These are phyloP conservation scores for Tolypocladium ovalisporum DNA, from an alignment of 2,329 filamentous ascomycete genomes.

Conservation along the genomic window DNA sequence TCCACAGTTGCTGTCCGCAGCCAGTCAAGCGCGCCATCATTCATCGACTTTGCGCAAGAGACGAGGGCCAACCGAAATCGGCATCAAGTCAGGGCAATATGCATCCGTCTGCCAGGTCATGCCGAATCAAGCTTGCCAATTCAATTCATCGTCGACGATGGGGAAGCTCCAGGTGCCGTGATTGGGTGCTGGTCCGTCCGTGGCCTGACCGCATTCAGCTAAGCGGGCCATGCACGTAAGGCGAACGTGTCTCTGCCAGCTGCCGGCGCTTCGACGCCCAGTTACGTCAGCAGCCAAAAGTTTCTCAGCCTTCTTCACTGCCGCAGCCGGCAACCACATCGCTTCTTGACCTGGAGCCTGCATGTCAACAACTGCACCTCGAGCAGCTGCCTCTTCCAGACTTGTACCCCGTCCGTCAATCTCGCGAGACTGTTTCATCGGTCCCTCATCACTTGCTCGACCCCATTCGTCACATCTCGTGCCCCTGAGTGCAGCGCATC, in stretches of 20 bases:
- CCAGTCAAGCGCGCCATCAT: not conserved
- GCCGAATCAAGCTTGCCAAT: not conserved
- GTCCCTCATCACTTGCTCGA: conserved; percentile 3
- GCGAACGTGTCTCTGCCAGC: not conserved
- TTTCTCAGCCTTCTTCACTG: conserved; percentile 4
- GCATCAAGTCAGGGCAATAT: not conserved
- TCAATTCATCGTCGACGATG: not conserved
- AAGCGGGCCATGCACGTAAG: not conserved
- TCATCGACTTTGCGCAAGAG: not conserved
- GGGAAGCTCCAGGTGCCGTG: not conserved
- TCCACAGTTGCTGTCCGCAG: not conserved
- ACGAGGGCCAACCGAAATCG: not conserved
- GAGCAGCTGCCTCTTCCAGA: conserved; percentile 2
- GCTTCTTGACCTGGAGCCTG: not conserved
- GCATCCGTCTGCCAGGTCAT: not conserved
- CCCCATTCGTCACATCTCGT: not conserved
- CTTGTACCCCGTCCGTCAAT: conserved; percentile 1
- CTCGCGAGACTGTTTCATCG: not conserved
- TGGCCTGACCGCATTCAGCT: not conserved
- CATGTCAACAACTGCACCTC: not conserved
- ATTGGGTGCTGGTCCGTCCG: not conserved
- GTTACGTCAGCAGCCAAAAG: conserved; percentile 12
- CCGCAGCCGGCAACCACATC: not conserved
- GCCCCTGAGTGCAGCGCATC: not conserved
- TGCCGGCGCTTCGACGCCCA: not conserved